Conservation (phyloP, 768 basidiomycete genomes). For the Trametes meyenii region DNA sequence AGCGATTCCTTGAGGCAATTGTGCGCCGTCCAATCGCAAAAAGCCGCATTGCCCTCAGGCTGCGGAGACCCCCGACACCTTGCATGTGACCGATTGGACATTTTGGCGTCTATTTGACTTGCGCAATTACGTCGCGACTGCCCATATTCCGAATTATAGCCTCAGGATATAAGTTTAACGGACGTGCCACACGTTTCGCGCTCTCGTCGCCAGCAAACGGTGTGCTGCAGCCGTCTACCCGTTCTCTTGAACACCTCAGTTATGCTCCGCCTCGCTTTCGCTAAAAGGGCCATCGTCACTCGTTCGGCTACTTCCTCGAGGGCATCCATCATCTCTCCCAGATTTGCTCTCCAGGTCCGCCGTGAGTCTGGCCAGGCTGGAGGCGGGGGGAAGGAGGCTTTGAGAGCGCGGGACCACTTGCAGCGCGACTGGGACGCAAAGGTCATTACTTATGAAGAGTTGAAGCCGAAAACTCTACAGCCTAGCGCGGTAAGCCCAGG, state of each 20-base stretch:
- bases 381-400: conserved; percentile 23
- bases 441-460: conserved; percentile 73
- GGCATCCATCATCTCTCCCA: conserved; percentile 2
- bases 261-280: conserved; percentile 28
- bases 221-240: not conserved
- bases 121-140: conserved; percentile 7
- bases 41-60: conserved; percentile 26
- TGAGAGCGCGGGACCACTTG: conserved; percentile 43
- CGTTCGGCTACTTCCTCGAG: not conserved
- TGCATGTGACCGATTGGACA: not conserved
- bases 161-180: not conserved
- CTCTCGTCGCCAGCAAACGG: not conserved
- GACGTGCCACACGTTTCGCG: not conserved
- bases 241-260: not conserved
- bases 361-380: conserved; percentile 8
- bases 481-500: conserved; percentile 61
- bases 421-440: conserved; percentile 80
- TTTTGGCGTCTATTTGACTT: not conserved
- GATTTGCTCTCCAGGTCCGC: conserved; percentile 9
- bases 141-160: conserved; percentile 7
- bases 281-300: conserved; percentile 3
- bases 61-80: conserved; percentile 16
- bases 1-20: conserved; percentile 43
- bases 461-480: conserved; percentile 77
- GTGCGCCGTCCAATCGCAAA: conserved; percentile 41